Conservation (phyloP, 495 filamentous ascomycete genomes). For the Penicillium subrubescens region DNA sequence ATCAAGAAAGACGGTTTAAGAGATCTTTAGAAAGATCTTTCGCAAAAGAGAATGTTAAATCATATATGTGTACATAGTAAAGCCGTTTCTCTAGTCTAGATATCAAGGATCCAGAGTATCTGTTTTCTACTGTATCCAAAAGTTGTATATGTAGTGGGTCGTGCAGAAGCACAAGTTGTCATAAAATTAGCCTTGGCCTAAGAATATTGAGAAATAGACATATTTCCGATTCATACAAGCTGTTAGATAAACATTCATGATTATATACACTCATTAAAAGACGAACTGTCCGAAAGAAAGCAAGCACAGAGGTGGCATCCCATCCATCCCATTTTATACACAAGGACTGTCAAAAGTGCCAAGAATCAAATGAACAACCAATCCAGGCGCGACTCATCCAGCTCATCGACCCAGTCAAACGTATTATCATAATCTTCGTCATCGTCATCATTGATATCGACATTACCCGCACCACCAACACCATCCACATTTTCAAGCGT, state of each 20-base stretch:
- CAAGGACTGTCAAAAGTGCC: neutral
- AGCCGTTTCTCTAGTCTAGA: no score
- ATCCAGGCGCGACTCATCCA: slow-evolving; percentile 47
- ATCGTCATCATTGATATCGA: slow-evolving; percentile 6
- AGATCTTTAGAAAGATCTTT: no score
- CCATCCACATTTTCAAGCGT: neutral
- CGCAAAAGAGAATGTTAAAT: no score
- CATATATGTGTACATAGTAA: no score
- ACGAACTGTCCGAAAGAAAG: slow-evolving; percentile 8
- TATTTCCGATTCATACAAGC: neutral
- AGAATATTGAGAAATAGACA: neutral
- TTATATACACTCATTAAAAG: slow-evolving; percentile 19
- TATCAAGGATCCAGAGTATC: no score
- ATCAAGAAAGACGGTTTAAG: no score
- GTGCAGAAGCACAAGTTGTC: no score
- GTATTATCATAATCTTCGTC: slow-evolving; percentile 22
- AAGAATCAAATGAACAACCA: slow-evolving; percentile 49
- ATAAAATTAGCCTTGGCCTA: no score
- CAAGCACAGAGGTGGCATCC: neutral
- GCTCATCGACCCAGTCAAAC: slow-evolving; percentile 51
- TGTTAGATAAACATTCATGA: neutral
- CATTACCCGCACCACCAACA: neutral
- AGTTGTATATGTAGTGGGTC: no score
- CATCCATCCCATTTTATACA: slow-evolving; percentile 2
- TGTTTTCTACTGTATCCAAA: no score